These are phyloP conservation scores for Colletotrichum lupini DNA, from an alignment of 2,329 filamentous ascomycete species.

Conservation along the genomic window DNA sequence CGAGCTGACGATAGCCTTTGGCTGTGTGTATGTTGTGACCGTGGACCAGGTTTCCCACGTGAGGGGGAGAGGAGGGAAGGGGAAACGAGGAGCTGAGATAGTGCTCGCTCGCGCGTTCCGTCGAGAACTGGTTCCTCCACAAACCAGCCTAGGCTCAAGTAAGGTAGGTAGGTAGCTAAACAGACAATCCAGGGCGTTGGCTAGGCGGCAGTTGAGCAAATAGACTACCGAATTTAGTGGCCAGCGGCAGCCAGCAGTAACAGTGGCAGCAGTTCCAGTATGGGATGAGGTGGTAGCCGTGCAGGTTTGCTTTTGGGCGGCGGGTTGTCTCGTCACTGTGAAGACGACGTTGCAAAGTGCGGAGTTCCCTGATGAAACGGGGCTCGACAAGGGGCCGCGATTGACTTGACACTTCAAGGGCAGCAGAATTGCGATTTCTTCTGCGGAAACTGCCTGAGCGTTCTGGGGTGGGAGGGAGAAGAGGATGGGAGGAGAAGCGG, in stretches of 20 bases:
- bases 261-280: conserved; percentile 10
- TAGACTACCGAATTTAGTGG: conserved; percentile 9
- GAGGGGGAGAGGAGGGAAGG: conserved; percentile 21
- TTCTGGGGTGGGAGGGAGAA: conserved; percentile 13
- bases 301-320: background rate
- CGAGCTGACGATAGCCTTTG: conserved; percentile 9
- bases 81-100: conserved; percentile 7
- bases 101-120: conserved; percentile 7
- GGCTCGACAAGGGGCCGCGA: conserved; percentile 34
- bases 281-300: conserved; percentile 15
- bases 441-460: conserved; percentile 32
- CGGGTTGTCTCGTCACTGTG: conserved; percentile 11
- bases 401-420: conserved; percentile 41
- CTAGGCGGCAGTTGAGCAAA: conserved; percentile 15
- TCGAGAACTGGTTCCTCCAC: conserved; percentile 2
- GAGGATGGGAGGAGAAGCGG: background rate
- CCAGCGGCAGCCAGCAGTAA: conserved; percentile 16
- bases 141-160: background rate
- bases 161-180: background rate
- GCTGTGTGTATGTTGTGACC: conserved; percentile 21
- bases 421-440: conserved; percentile 35
- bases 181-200: conserved; percentile 1
- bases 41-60: conserved; percentile 22
- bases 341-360: conserved; percentile 32
- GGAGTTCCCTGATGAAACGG: conserved; percentile 37